Percentiles rank a stretch among this genome's conserved stretches.
These are phyloP conservation scores for Agapanthus africanus DNA, from an alignment of 106 monocot genomes.

Conservation along the genomic window DNA sequence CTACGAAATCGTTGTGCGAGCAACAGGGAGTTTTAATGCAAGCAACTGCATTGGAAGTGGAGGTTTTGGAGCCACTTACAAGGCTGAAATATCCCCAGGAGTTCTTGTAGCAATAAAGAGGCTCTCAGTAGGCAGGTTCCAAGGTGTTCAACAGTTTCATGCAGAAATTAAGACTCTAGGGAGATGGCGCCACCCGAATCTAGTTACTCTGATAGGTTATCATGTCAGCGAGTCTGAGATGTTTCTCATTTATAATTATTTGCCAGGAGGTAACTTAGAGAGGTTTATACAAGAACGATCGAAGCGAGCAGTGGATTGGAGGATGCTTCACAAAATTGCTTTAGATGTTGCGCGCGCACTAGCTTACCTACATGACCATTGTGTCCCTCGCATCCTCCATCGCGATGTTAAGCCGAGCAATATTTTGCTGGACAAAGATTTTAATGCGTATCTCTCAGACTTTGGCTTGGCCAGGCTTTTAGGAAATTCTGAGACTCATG, in stretches of 20 bases:
- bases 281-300: slow-evolving; percentile 58
- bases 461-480: slow-evolving; percentile 71
- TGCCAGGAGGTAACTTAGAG: slow-evolving; percentile 64
- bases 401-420: slow-evolving; percentile 70
- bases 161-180: slow-evolving; percentile 68
- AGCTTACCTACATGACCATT: slow-evolving; percentile 52
- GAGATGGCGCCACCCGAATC: slow-evolving; percentile 52
- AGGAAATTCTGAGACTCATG: slow-evolving; percentile 74
- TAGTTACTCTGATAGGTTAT: slow-evolving; percentile 66
- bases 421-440: slow-evolving; percentile 62
- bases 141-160: slow-evolving; percentile 62
- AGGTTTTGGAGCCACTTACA: slow-evolving; percentile 72
- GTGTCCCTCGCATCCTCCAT: slow-evolving; percentile 59
- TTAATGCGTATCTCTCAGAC: slow-evolving; percentile 62
- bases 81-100: slow-evolving; percentile 61
- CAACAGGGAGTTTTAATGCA: slow-evolving; percentile 65
- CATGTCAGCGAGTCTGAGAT: slow-evolving; percentile 67
- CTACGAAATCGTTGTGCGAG: slow-evolving; percentile 59
- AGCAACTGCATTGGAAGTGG: slow-evolving; percentile 73
- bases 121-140: slow-evolving; percentile 45
- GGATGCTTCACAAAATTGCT: slow-evolving; percentile 66
- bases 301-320: slow-evolving; percentile 51
- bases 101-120: slow-evolving; percentile 69
- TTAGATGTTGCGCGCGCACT: slow-evolving; percentile 55
- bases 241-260: slow-evolving; percentile 65